Evolutionary conservation across 2,329 filamentous ascomycete genomes (phyloP).

Genomic region (Arthroderma sp.): DNA sequence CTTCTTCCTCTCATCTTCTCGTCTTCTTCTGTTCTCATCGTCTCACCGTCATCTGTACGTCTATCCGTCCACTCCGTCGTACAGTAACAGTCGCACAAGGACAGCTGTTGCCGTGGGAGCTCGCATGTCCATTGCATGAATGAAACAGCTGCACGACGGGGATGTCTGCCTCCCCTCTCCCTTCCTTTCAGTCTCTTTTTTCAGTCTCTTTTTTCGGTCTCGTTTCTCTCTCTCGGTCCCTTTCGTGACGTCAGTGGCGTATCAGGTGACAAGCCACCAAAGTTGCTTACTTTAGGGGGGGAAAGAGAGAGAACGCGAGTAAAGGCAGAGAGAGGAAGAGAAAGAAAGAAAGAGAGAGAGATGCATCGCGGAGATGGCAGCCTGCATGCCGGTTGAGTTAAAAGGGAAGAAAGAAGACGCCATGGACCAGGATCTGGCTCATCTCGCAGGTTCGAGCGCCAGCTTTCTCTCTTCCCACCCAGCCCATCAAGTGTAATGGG

Average conservation of each 20-base stretch:
- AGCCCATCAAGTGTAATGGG: no score
- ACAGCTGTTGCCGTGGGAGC: background rate
- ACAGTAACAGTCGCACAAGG: background rate
- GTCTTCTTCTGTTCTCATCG: no score
- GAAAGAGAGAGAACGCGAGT: background rate
- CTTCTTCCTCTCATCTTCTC: background rate
- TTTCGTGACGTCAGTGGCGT: slow-evolving; percentile 1
- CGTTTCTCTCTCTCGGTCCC: background rate
- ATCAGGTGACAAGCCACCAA: background rate
- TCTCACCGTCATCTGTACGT: background rate
- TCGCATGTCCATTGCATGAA: background rate
- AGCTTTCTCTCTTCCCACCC: background rate
- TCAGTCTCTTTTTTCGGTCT: background rate
- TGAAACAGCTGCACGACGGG: no score
- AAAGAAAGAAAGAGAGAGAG: background rate
- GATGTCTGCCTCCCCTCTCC: background rate
- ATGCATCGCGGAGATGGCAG: background rate
- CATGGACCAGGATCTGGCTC: background rate
- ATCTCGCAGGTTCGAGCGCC: background rate
- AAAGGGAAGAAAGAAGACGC: background rate
- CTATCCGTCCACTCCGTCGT: background rate
- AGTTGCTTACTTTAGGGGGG: background rate
- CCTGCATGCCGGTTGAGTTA: background rate
- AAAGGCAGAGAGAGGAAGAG: background rate
- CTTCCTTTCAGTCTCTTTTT: background rate